Base-by-base conservation (phyloP, 352 stramenopile genomes). In the Pythium aristosporum region DNA sequence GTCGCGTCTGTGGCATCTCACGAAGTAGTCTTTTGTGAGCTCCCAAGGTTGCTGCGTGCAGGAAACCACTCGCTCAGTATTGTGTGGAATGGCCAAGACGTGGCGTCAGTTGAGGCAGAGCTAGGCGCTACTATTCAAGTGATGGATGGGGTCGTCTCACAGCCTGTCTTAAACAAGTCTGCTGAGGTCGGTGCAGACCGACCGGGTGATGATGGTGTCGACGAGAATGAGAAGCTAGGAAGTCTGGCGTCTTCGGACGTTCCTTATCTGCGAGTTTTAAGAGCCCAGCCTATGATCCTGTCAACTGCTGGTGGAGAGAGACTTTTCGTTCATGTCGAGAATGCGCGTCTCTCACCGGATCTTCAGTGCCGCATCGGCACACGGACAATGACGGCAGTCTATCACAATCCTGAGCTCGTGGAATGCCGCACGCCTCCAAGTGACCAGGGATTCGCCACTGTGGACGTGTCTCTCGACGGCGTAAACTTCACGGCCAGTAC, bases 41-140 rank as follows among this genome's bases (percentile, higher is more conserved):
- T 30, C 46, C 63, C 63, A 15, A 23, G 9, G n/a, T 18, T 28
- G 12, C 39, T 64, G 12, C 37, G 1, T 28, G 20, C 18, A 18
- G 63, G 63, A 10, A 61, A 61, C 30, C 43, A 69, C 32, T 55
- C 49, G 5, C 9, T 69, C 6, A 48, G 41, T 20, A 21, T 69
- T 9, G 0, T 69, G 23, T 69, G 63, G 63, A 69, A 69, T 25
- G 63, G 63, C 16, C 55, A 57, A 55, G 63, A 65, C 50, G 30
- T 60, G 13, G 49, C 52, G 16, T 23, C 16, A 23, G 46, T n/a
- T 1, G 9, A 23, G 16, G 16, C 20, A 28, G 46, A 42, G 16
- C 20, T 18, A 1, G 15, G n/a, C 9, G 13, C 5, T 9, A 48
- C 30, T 18, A 47, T 52, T 36, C 32, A 69, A 43, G 36, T 65